Conservation (phyloP, 208 protist species). For the Acanthamoeba comandoni region DNA sequence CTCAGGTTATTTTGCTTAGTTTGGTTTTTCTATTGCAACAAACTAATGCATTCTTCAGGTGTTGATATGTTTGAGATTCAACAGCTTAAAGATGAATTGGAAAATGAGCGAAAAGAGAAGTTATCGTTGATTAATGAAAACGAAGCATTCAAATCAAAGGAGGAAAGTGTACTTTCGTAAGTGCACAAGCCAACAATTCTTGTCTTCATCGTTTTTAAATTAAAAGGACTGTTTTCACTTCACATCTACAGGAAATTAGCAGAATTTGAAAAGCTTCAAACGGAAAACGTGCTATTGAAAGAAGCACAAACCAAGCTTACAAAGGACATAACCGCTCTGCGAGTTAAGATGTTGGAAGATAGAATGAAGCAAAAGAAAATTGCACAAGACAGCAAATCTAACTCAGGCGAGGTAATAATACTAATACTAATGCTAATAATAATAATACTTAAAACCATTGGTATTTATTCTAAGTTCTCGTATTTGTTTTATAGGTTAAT, state of each 20-base stretch:
- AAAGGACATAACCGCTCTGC: conserved; percentile 51
- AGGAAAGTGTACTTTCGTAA: no score
- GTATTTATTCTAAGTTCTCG: background rate
- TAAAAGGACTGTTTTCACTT: no score
- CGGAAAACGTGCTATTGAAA: background rate
- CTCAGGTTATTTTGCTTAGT: background rate
- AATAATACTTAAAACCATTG: no score
- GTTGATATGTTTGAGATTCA: conserved; percentile 39
- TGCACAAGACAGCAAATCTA: no score
- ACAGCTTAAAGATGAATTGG: conserved; percentile 41
- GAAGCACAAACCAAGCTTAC: conserved; percentile 23
- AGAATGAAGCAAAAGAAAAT: background rate
- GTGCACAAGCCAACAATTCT: no score
- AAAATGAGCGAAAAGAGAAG: conserved; percentile 46
- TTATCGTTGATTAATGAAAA: no score
- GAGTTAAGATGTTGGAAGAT: conserved; percentile 24
- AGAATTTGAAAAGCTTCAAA: background rate
- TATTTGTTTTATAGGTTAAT: background rate
- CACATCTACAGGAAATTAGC: no score
- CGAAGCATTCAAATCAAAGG: no score
- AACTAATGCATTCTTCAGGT: background rate
- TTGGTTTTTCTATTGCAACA: no score
- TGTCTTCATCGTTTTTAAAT: no score
- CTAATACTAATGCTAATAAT: no score
- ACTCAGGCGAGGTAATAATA: no score